A percentile compares a stretch with the other conserved stretches of the same genome.
These are phyloP conservation scores for Euphorbia tirucalli DNA, from an alignment of 345 rosid species.

Conservation along the genomic window DNA sequence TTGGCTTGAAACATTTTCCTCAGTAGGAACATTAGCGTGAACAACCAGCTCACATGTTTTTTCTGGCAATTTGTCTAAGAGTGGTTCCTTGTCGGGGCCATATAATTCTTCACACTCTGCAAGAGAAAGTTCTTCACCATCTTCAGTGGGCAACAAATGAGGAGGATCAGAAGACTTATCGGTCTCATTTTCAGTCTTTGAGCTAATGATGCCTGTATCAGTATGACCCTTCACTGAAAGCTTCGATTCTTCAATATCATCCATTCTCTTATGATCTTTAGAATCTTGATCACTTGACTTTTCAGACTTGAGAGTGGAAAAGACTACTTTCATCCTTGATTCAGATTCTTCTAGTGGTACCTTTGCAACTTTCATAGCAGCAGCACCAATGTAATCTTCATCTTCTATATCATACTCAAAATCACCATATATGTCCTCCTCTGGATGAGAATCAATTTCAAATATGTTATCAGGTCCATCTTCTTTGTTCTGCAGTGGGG, in stretches of 20 bases:
- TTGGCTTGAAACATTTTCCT: slow-evolving; percentile 28
- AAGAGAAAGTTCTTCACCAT: slow-evolving; percentile 52
- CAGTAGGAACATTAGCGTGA: slow-evolving; percentile 30
- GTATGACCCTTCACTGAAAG: slow-evolving; percentile 19
- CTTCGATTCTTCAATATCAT: slow-evolving; percentile 26
- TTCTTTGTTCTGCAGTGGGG: slow-evolving; percentile 33
- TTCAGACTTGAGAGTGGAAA: slow-evolving; percentile 57
- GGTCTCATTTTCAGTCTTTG: slow-evolving; percentile 30
- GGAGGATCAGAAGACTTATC: slow-evolving; percentile 30
- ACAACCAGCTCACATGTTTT: slow-evolving; percentile 25
- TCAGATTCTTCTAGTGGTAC: slow-evolving; percentile 46
- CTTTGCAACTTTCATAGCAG: slow-evolving; percentile 42
- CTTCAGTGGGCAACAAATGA: slow-evolving; percentile 40
- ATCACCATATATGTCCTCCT: slow-evolving; percentile 77
- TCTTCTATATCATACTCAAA: slow-evolving; percentile 84
- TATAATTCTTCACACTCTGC: slow-evolving; percentile 87
- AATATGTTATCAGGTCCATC: slow-evolving; percentile 63
- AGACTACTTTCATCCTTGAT: slow-evolving; percentile 67
- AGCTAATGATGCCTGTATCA: slow-evolving; percentile 23
- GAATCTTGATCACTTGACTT: slow-evolving; percentile 25
- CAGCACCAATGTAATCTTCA: slow-evolving; percentile 70
- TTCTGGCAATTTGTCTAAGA: slow-evolving; percentile 43
- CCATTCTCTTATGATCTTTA: slow-evolving; percentile 32
- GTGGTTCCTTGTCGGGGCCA: slow-evolving; percentile 81
- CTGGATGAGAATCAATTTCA: slow-evolving; percentile 59